A percentile compares a stretch with the other conserved stretches of the same genome.
These are phyloP conservation scores for Blastobotrys petasosporus DNA, from an alignment of 1,139 yeast species.

Conservation along the genomic window DNA sequence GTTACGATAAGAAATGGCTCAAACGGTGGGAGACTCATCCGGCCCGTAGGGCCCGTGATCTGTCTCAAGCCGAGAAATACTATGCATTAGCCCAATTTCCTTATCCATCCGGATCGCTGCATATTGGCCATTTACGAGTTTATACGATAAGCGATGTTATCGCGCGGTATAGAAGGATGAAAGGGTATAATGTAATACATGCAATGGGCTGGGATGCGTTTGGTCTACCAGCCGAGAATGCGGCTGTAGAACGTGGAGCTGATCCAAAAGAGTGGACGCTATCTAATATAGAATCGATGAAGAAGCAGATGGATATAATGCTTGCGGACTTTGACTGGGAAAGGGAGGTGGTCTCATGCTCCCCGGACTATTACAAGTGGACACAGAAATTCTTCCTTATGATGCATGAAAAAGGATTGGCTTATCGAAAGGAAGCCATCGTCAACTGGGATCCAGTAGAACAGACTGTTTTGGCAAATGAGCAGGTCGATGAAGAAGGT, in stretches of 20 bases:
- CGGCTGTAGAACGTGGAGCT: constrained; percentile 80
- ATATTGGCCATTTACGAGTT: constrained; percentile 90
- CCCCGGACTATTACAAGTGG: constrained; percentile 84
- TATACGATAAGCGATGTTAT: constrained; percentile 85
- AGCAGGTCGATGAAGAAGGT: constrained; percentile 89
- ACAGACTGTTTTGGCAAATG: constrained; percentile 89
- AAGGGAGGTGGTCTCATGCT: constrained; percentile 78
- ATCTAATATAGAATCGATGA: constrained; percentile 73
- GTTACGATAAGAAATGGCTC: constrained; percentile 32
- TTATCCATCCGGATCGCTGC: constrained; percentile 87
- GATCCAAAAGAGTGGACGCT: constrained; percentile 82
- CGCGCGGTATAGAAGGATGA: constrained; percentile 69
- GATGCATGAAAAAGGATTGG: constrained; percentile 67
- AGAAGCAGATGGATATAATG: constrained; percentile 70
- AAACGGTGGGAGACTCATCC: constrained; percentile 25
- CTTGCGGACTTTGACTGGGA: constrained; percentile 93
- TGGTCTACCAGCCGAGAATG: constrained; percentile 97
- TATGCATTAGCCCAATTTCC: constrained; percentile 89
- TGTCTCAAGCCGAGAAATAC: constrained; percentile 38
- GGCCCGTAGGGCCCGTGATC: constrained; percentile 19
- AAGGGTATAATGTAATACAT: constrained; percentile 74
- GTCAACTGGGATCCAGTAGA: constrained; percentile 98
- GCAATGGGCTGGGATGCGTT: constrained; percentile 99
- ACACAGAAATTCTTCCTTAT: constrained; percentile 81
- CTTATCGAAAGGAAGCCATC: constrained; percentile 78